Conservation (phyloP, 805 yeast genomes). For the Maudiozyma pseudohumilis region DNA sequence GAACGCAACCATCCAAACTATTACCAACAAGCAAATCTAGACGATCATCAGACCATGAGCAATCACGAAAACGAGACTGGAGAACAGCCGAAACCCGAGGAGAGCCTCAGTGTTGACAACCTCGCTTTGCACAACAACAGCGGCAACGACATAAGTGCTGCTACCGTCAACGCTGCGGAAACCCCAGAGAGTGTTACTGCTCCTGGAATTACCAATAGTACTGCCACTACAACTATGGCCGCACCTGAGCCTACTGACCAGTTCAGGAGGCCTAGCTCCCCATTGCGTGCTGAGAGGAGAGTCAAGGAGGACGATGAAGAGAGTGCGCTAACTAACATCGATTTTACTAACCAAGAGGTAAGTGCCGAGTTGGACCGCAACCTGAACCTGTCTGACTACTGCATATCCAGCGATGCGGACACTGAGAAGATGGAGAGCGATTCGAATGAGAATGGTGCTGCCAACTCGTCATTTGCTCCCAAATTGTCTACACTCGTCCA, state of each 20-base stretch:
- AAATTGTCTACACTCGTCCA: constrained; percentile 8
- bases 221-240: background rate
- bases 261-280: no score
- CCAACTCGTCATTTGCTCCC: constrained; percentile 12
- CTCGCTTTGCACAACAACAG: background rate
- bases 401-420: constrained; percentile 65
- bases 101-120: background rate
- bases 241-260: background rate
- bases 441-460: constrained; percentile 10
- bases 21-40: no score
- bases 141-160: no score
- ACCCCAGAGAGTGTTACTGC: background rate
- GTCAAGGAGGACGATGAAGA: constrained; percentile 13
- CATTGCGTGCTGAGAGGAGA: background rate
- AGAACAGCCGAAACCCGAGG: no score
- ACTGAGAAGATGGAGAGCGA: constrained; percentile 70
- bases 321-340: constrained; percentile 21
- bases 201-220: background rate
- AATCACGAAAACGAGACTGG: no score
- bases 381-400: constrained; percentile 33
- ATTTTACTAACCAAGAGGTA: constrained; percentile 10
- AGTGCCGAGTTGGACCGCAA: constrained; percentile 39
- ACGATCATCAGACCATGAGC: no score
- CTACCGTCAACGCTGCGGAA: no score
- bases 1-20: no score